These are phyloP conservation scores for Cyathus olla DNA, from an alignment of 1,284 basidiomycete genomes.

Conservation along the genomic window DNA sequence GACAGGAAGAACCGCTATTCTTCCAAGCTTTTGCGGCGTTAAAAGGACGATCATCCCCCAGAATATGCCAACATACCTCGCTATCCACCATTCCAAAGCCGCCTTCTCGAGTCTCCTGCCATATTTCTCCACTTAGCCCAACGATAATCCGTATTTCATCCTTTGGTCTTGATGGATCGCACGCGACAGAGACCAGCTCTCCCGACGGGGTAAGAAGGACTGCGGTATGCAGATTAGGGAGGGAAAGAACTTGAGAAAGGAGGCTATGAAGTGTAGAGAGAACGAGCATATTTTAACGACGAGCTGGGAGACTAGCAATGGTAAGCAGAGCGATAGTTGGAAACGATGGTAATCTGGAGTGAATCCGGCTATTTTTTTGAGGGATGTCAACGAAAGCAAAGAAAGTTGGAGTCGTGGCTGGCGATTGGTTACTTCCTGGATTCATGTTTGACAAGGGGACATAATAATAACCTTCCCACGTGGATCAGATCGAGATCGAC, in stretches of 20 bases:
- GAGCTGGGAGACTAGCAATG: too few species aligned
- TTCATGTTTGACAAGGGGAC: too few species aligned
- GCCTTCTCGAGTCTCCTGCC: slow-evolving; percentile 76
- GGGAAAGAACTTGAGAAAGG: slow-evolving; percentile 65
- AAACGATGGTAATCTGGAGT: too few species aligned
- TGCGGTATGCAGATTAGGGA: slow-evolving; percentile 68
- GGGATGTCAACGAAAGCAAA: too few species aligned
- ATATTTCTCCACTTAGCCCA: slow-evolving; percentile 77
- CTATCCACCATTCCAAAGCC: slow-evolving; percentile 78
- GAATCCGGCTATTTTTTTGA: too few species aligned
- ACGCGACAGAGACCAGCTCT: slow-evolving; percentile 69
- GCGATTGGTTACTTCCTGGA: too few species aligned
- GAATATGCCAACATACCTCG: slow-evolving; percentile 61
- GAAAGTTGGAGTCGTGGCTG: too few species aligned
- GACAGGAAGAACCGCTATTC: slow-evolving; percentile 74
- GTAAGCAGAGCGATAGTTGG: too few species aligned
- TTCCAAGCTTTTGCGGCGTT: slow-evolving; percentile 62
- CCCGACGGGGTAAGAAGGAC: slow-evolving; percentile 72
- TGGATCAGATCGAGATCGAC: too few species aligned
- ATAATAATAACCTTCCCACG: too few species aligned
- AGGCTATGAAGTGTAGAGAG: slow-evolving; percentile 69
- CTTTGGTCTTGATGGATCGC: slow-evolving; percentile 64
- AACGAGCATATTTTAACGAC: slow-evolving; percentile 61
- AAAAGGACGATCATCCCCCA: slow-evolving; percentile 3
- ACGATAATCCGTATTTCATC: slow-evolving; percentile 79